Conservation (phyloP, 257 asterid genomes). For the Petunia axillaris region DNA sequence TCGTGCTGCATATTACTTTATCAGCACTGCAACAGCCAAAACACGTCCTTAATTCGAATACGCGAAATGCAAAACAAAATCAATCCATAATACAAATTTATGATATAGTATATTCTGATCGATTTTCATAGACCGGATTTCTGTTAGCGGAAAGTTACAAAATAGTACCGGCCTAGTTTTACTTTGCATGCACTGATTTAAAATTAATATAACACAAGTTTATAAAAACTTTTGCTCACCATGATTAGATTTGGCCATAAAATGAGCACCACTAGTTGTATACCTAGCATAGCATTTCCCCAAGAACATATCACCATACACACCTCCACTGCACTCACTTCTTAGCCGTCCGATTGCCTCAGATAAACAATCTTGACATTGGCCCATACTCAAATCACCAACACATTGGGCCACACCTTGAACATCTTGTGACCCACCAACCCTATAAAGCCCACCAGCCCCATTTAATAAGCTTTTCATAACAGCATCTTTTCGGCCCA, state of each 20-base stretch:
- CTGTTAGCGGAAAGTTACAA: no score
- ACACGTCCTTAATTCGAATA: no score
- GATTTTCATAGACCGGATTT: no score
- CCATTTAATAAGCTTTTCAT: conserved; percentile 63
- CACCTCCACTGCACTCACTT: conserved; percentile 82
- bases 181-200: no score
- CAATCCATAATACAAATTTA: no score
- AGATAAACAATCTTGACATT: conserved; percentile 85
- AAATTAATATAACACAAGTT: no score
- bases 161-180: no score
- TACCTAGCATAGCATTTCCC: conserved; percentile 91
- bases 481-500: conserved; percentile 72
- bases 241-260: conserved; percentile 43
- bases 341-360: conserved; percentile 82
- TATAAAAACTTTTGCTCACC: conserved; percentile 40
- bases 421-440: conserved; percentile 73
- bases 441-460: conserved; percentile 69
- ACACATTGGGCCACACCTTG: conserved; percentile 95
- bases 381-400: conserved; percentile 79
- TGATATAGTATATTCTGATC: no score
- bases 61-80: no score
- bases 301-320: conserved; percentile 84
- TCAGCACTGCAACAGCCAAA: no score
- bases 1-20: no score
- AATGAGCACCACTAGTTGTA: conserved; percentile 66